Conservation (phyloP, 306 rosid species). For the Hylodesmum podocarpum region DNA sequence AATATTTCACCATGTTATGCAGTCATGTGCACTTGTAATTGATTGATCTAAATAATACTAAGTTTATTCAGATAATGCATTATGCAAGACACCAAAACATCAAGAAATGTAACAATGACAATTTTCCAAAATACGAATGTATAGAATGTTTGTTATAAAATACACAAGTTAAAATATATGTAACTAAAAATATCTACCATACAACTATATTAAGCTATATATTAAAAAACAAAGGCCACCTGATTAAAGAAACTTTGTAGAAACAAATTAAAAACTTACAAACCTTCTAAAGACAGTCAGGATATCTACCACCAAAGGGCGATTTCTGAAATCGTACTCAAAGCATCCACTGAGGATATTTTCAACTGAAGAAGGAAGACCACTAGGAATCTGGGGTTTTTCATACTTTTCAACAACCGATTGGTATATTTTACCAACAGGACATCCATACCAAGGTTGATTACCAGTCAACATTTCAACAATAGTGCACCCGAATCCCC, state of each 20-base stretch:
- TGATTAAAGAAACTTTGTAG: not conserved
- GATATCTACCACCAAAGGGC: slow-evolving; percentile 74
- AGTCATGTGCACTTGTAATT: not conserved
- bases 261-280: not conserved
- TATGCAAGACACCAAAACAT: not conserved
- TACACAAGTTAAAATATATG: not conserved
- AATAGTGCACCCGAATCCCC: slow-evolving; percentile 89
- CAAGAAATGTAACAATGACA: not conserved
- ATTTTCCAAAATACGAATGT: not conserved
- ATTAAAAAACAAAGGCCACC: not conserved
- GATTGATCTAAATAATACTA: not conserved
- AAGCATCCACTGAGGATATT: slow-evolving; percentile 81
- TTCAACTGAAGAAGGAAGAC: slow-evolving; percentile 80
- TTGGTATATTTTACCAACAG: slow-evolving; percentile 59
- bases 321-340: slow-evolving; percentile 90
- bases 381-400: slow-evolving; percentile 76
- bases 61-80: not conserved
- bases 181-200: not conserved
- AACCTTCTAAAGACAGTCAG: slow-evolving; percentile 69
- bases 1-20: not conserved
- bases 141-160: not conserved
- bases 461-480: slow-evolving; percentile 89
- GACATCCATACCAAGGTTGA: slow-evolving; percentile 79
- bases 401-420: slow-evolving; percentile 71
- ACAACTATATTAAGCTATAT: slow-evolving; percentile 2